Percentiles rank a stretch among this genome's conserved stretches.
Evolutionary conservation across 2,329 filamentous ascomycete species (phyloP).

Genomic region (Magnaporthiopsis incrustans): DNA sequence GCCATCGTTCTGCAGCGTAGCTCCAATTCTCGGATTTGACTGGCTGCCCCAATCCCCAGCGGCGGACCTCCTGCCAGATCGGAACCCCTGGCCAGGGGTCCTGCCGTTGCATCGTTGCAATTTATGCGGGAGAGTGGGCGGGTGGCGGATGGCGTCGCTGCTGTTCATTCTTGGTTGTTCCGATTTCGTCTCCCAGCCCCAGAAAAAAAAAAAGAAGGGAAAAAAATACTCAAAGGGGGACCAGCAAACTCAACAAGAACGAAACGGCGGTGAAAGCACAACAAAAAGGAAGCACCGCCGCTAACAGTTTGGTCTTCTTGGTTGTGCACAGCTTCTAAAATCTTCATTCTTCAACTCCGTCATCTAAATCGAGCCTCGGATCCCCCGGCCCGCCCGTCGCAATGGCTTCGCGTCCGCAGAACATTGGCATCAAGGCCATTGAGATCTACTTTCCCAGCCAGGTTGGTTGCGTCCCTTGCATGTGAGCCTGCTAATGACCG

Average conservation of each 20-base stretch:
- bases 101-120: conserved; percentile 5
- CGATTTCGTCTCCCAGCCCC: neutral
- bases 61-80: neutral
- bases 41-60: neutral
- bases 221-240: neutral
- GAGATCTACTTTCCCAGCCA: conserved; percentile 83
- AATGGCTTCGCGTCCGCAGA: conserved; percentile 73
- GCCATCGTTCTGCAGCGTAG: neutral
- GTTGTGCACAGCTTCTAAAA: neutral
- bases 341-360: neutral
- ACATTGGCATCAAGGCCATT: conserved; percentile 89
- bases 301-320: neutral
- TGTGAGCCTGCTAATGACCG: neutral
- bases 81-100: neutral
- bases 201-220: neutral
- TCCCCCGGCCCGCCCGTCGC: conserved; percentile 15
- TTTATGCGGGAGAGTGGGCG: neutral
- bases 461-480: conserved; percentile 42
- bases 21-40: neutral
- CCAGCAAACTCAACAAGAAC: neutral
- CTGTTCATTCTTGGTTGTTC: conserved; percentile 1
- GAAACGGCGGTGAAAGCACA: conserved; percentile 5
- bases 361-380: neutral
- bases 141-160: neutral
- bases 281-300: neutral